Conservation (phyloP, 495 filamentous ascomycete genomes). For the Podospora anserina region DNA sequence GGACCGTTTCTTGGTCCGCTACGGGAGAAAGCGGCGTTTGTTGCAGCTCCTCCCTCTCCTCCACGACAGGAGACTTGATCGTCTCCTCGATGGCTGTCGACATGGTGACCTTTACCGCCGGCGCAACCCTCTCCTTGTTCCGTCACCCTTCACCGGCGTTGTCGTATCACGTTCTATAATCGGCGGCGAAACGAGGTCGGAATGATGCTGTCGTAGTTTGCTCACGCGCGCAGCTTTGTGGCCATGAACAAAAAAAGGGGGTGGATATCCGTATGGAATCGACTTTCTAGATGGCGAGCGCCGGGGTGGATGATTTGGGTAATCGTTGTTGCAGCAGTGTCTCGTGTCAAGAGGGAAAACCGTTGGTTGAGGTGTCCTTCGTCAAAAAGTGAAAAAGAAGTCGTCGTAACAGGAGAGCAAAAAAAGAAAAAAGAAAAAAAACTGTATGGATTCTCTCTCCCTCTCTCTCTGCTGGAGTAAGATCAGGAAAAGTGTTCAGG, state of each 20-base stretch:
- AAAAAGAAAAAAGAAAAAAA: not conserved
- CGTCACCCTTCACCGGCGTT: not conserved
- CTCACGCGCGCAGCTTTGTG: constrained; percentile 2
- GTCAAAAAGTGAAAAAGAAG: not conserved
- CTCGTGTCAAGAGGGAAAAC: not conserved
- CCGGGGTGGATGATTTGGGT: not conserved
- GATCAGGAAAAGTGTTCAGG: not conserved
- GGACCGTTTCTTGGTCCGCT: constrained; percentile 3
- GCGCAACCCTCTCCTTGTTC: not conserved
- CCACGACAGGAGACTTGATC: not conserved
- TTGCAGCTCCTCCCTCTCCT: constrained; percentile 4
- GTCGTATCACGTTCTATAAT: not conserved
- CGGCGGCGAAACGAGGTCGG: not conserved
- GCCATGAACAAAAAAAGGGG: constrained; percentile 3
- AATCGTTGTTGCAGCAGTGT: not conserved
- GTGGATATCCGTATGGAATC: not conserved
- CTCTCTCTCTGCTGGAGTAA: not conserved
- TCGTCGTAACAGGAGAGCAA: not conserved
- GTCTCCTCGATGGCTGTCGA: constrained; percentile 1
- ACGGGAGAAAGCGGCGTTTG: not conserved
- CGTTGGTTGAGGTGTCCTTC: not conserved
- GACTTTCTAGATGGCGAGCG: not conserved
- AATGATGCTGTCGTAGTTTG: constrained; percentile 1
- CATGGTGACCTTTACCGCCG: not conserved
- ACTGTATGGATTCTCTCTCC: not conserved